Evolutionary conservation across 148 eudicot genomes (phyloP), one percentile per base, ranked within the genome.

Genomic region (Arctostaphylos glauca): DNA sequence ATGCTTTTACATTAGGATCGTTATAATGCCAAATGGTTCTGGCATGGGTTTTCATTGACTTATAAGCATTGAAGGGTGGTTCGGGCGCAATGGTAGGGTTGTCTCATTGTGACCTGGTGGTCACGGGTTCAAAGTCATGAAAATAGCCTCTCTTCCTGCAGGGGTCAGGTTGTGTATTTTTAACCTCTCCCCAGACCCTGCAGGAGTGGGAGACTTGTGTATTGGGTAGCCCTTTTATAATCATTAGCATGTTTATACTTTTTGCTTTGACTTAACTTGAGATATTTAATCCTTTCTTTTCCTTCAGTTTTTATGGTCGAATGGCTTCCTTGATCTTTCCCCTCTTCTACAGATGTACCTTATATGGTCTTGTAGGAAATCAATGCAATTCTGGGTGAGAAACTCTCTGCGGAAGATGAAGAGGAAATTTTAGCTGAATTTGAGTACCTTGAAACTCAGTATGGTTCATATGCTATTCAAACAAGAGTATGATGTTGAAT

Each of bases 351-450:
- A 78, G 75, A 53, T 66, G 14, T 74, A 7, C 60, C 23, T 23
- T 67, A 2, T 75, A 1, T 84, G 74, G 52, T 19, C 56, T 70
- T 91, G 81, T 74, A 96, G 99, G 98, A 94, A 91, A 92, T 96
- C 67, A 90, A 89, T 89, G 97, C 92, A 68, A 89, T 93, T 82
- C 85, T 96, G 87, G 98, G 99, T 47, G 95, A 96, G 87, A 87
- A 96, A 89, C 87, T 96, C 76, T 88, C 98, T 84, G 87, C 95
- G 41, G 99, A 96, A 83, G 97, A 96, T 77, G 99, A 96, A 88
- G 97, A 94, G 87, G 98, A 93, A 82, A 87, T 96, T 74, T 78
- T 96, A 50, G 95, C 93, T 21, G 99, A 96, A 85, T 96, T 94
- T 81, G 98, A 96, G 70, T 86, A 88, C 83, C 89, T 94, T 13